phyloP scores from a whole-genome alignment of 2,329 filamentous ascomycete genomes.

The Coniochaeta sp. region DNA sequence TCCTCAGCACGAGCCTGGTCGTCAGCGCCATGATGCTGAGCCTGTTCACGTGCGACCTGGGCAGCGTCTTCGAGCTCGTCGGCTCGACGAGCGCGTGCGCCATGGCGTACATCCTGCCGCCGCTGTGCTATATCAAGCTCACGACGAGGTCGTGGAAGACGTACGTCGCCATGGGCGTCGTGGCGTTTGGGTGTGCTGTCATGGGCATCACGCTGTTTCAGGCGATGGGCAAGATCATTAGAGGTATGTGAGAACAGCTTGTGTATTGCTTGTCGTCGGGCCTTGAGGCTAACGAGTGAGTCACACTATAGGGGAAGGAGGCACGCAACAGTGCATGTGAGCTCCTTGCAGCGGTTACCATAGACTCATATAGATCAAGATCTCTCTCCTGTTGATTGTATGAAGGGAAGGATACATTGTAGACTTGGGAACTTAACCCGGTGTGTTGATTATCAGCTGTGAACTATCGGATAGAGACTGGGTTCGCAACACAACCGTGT shows the following conservation, averaged over 20 bases:
- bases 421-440: no score
- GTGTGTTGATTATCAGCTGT: no score
- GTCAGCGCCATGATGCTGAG: conserved; percentile 68
- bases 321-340: conserved; percentile 18
- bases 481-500: neutral
- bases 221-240: conserved; percentile 21
- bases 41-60: conserved; percentile 85
- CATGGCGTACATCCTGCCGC: conserved; percentile 90
- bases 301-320: conserved; percentile 16
- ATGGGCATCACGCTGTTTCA: conserved; percentile 22
- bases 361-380: neutral
- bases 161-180: conserved; percentile 19
- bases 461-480: no score
- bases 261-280: neutral
- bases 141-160: conserved; percentile 50
- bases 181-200: conserved; percentile 19
- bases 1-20: conserved; percentile 81
- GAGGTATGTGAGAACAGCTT: conserved; percentile 12
- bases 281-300: neutral
- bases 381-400: no score
- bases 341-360: neutral
- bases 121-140: conserved; percentile 90
- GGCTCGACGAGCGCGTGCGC: conserved; percentile 92
- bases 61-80: conserved; percentile 90
- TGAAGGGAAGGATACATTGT: no score